A percentile compares a stretch with the other conserved stretches of the same genome.
Conservation (phyloP, 2,329 filamentous ascomycete genomes). For the Neonectria faginata region DNA sequence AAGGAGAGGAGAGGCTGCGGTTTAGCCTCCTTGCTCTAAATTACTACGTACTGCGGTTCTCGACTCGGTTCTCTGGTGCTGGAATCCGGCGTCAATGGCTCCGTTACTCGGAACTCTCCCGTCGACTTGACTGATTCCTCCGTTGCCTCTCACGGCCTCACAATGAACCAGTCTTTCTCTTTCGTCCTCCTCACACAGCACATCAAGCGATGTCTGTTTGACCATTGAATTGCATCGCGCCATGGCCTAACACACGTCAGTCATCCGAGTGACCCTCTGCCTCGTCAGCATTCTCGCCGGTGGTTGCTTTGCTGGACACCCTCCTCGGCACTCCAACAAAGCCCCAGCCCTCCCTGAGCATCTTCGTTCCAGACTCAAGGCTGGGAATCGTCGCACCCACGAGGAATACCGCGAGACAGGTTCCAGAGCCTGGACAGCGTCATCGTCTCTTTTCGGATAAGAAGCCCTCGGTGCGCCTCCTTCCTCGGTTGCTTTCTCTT, state of each 20-base stretch:
- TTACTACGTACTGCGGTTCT: not conserved
- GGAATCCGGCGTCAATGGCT: not conserved
- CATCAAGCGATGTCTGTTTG: not conserved
- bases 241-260: conserved; percentile 25
- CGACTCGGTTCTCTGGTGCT: not conserved
- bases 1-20: not conserved
- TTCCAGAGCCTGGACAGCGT: not conserved
- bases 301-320: conserved; percentile 24
- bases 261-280: conserved; percentile 29
- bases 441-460: conserved; percentile 29
- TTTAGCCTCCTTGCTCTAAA: not conserved
- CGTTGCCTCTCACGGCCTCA: not conserved
- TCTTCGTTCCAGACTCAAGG: conserved; percentile 33
- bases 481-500: not conserved
- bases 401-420: conserved; percentile 22
- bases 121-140: not conserved
- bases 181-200: not conserved
- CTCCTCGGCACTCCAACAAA: conserved; percentile 23
- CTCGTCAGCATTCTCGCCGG: conserved; percentile 34
- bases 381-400: conserved; percentile 13
- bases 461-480: conserved; percentile 25
- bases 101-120: not conserved
- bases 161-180: not conserved
- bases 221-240: not conserved
- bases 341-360: conserved; percentile 39